Percentiles rank a stretch among this genome's conserved stretches.
These are phyloP conservation scores for Aureobasidium leucospermi DNA, from an alignment of 2,329 filamentous ascomycete species.

Conservation along the genomic window DNA sequence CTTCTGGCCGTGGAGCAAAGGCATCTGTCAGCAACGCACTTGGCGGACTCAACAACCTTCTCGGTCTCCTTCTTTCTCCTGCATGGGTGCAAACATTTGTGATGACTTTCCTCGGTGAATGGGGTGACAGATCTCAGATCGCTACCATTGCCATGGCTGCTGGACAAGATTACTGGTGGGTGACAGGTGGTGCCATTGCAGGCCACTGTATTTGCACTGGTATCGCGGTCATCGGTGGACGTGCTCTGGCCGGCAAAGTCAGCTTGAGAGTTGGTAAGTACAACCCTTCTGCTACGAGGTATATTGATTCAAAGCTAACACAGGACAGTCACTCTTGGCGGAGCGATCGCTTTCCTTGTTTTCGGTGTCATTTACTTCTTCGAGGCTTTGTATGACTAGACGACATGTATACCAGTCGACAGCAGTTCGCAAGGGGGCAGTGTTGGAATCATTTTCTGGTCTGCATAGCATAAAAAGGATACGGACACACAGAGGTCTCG, in stretches of 20 bases:
- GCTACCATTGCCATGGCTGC: slow-evolving; percentile 98
- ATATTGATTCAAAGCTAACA: slow-evolving; percentile 23
- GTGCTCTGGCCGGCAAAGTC: slow-evolving; percentile 86
- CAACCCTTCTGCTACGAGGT: neutral
- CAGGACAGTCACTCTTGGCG: slow-evolving; percentile 74
- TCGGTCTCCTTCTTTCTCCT: slow-evolving; percentile 80
- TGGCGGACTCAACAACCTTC: slow-evolving; percentile 75
- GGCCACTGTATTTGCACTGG: slow-evolving; percentile 89
- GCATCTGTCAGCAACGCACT: slow-evolving; percentile 44
- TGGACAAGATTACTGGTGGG: slow-evolving; percentile 98
- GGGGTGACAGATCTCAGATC: slow-evolving; percentile 96
- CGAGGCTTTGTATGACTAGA: slow-evolving; percentile 42
- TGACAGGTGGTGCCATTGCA: slow-evolving; percentile 77
- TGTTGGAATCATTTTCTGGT: slow-evolving; percentile 4
- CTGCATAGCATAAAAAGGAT: slow-evolving; percentile 9
- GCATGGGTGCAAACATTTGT: slow-evolving; percentile 98
- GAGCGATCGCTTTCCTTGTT: slow-evolving; percentile 78
- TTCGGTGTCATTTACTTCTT: slow-evolving; percentile 90
- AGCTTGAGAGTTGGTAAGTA: slow-evolving; percentile 91
- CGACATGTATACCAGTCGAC: neutral
- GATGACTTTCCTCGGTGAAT: slow-evolving; percentile 98
- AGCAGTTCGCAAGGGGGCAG: neutral
- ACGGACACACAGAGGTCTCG: neutral
- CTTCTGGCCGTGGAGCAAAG: slow-evolving; percentile 13
- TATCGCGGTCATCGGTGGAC: slow-evolving; percentile 82